These are phyloP conservation scores for Iberis pinnata DNA, from an alignment of 345 rosid genomes.

Conservation along the genomic window DNA sequence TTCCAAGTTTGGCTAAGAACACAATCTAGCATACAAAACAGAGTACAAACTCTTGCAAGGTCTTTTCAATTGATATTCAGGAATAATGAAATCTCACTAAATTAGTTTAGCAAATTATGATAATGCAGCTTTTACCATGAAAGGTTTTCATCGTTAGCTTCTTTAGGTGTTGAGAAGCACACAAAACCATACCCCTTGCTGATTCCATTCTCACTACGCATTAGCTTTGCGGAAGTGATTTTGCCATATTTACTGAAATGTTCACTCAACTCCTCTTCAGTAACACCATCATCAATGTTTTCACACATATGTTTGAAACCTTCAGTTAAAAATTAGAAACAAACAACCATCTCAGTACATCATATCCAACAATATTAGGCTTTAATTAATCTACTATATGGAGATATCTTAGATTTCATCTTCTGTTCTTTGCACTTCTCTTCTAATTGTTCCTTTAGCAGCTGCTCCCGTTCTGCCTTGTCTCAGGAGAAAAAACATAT, in stretches of 20 bases:
- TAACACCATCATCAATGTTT: conserved; percentile 53
- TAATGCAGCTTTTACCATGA: conserved; percentile 37
- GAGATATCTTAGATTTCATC: conserved; percentile 41
- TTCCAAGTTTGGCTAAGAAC: too few relatives aligned
- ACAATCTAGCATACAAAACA: too few relatives aligned
- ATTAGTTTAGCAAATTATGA: not conserved
- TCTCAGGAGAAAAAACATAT: conserved; percentile 16
- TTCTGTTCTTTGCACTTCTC: conserved; percentile 46
- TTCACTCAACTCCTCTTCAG: conserved; percentile 57
- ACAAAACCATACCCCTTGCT: conserved; percentile 77
- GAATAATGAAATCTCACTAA: too few relatives aligned
- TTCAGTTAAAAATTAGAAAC: conserved; percentile 16
- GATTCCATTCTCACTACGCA: conserved; percentile 62
- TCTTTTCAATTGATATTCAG: too few relatives aligned
- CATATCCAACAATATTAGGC: not conserved
- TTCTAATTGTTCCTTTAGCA: conserved; percentile 49
- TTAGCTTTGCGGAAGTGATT: conserved; percentile 53
- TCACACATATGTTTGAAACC: conserved; percentile 66
- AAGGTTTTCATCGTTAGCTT: conserved; percentile 45
- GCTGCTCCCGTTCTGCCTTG: conserved; percentile 54
- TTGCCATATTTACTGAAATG: conserved; percentile 62
- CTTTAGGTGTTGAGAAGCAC: conserved; percentile 60
- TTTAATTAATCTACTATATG: not conserved
- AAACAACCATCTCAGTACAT: not conserved
- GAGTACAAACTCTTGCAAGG: too few relatives aligned